Base-by-base conservation (phyloP, 768 basidiomycete species). In the Auriscalpium vulgare region DNA sequence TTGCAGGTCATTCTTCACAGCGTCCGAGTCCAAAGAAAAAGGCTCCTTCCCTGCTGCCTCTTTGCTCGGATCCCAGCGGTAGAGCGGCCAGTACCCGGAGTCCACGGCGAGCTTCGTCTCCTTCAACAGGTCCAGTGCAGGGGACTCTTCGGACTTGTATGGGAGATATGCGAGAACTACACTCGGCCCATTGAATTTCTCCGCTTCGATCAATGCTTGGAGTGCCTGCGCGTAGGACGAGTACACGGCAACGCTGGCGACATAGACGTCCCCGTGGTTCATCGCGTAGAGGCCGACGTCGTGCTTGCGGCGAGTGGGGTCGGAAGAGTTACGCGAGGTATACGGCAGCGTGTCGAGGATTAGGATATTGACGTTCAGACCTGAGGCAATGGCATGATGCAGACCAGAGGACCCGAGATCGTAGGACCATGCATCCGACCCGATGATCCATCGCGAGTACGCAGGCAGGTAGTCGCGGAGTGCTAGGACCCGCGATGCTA, bases 251-350 rank as follows among this genome's bases (percentile, higher is more conserved):
- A 95, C 81, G 65, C 91, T 93, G 9, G 95, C 94, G 54, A 97
- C 97, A 68, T 90, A 99, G 57, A 94, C 92, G 66, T 94, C 88
- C 10, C 95, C 95, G 69, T 97, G 88, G 74, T 97, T 98, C 88
- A 98, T 94, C 23, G 95, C 97, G 66, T 99, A 99, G 50, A 99
- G 76, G 3, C 95, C 97, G 51, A 95, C 88, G 69, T 99, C 97
- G 66, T 93, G 95, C 74, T 97, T 97, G 55, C 93, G 79, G 57
- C 91, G 83, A 59, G 80, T 77, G 10, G 82, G 84, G 62, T 88
- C 88, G 6, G 72, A 76, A 23, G 77, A 70, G 65, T 85, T 83
- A 53, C 92, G 85, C 37, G 83, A 71, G 2, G 92, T 84, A 72
- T 97, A 99, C 0, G 97, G 91, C 2, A 87, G 72, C 8, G 88